phyloP scores from a whole-genome alignment of 2,329 filamentous ascomycete species.

The Clonostachys byssicola region DNA sequence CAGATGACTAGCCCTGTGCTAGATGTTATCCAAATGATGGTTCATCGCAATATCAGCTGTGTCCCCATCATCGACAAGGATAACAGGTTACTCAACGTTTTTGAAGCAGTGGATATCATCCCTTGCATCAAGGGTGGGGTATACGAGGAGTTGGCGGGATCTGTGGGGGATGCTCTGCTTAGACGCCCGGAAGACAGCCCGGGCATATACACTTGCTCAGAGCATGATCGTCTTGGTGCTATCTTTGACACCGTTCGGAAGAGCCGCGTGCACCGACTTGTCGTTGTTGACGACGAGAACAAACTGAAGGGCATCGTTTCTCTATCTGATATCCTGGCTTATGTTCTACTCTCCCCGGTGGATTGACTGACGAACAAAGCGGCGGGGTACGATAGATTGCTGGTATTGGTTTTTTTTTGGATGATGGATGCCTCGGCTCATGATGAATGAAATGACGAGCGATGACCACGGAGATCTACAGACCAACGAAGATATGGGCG shows the following conservation, averaged over 20 bases:
- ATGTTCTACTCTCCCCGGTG: conserved; percentile 80
- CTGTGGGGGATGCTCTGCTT: conserved; percentile 82
- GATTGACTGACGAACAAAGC: neutral
- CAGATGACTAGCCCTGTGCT: conserved; percentile 89
- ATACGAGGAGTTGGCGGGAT: conserved; percentile 85
- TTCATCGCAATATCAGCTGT: conserved; percentile 89
- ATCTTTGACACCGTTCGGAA: conserved; percentile 97
- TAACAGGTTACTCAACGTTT: conserved; percentile 82
- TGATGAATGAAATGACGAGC: neutral
- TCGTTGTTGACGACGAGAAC: conserved; percentile 88
- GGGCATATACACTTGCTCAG: conserved; percentile 92
- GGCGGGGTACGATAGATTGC: no score
- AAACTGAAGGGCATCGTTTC: conserved; percentile 86
- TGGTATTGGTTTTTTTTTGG: no score
- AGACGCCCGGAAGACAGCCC: conserved; percentile 88
- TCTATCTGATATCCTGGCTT: conserved; percentile 92
- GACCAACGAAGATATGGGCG: no score
- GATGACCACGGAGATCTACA: neutral
- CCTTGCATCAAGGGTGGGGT: conserved; percentile 89
- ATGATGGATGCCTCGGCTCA: no score
- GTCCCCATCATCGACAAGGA: conserved; percentile 86
- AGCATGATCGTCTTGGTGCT: conserved; percentile 87
- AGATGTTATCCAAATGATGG: conserved; percentile 90
- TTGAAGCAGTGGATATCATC: conserved; percentile 96
- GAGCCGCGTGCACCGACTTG: conserved; percentile 86